Conservation (phyloP, 2,329 filamentous ascomycete genomes). For the Davidsoniella virescens region DNA sequence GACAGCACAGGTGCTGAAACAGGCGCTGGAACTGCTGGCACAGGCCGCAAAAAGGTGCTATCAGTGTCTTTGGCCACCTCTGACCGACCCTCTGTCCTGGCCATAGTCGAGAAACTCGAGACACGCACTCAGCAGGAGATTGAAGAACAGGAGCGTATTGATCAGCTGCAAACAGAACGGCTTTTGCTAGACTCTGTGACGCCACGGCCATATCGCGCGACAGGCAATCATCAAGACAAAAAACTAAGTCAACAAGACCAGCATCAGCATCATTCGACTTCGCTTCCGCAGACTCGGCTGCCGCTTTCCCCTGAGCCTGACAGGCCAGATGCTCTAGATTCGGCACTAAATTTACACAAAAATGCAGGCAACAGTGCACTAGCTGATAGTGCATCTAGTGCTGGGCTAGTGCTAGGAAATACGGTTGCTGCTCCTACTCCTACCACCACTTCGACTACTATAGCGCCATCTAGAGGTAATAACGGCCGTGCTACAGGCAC, state of each 20-base stretch:
- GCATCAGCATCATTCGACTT: not conserved
- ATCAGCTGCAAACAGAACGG: constrained; percentile 6
- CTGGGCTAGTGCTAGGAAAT: too few species aligned
- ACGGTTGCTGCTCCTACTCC: not conserved
- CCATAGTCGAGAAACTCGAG: constrained; percentile 10
- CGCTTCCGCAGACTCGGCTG: not conserved
- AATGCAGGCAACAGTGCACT: too few species aligned
- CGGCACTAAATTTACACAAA: too few species aligned
- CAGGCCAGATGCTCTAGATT: not conserved
- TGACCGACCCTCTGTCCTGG: constrained; percentile 6
- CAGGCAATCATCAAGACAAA: too few species aligned
- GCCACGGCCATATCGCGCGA: not conserved
- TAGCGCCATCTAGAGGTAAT: too few species aligned
- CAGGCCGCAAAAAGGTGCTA: constrained; percentile 9
- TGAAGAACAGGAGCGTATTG: constrained; percentile 8
- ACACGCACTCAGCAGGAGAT: constrained; percentile 9
- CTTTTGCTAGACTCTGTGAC: not conserved
- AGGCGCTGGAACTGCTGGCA: not conserved
- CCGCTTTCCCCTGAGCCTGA: constrained; percentile 3
- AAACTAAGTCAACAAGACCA: not conserved
- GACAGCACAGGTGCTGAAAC: not conserved
- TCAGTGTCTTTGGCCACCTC: constrained; percentile 7
- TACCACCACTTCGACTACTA: not conserved
- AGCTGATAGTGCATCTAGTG: too few species aligned
- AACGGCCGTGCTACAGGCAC: too few species aligned